phyloP scores from a whole-genome alignment of 306 rosid genomes.

The Castanea sativa region DNA sequence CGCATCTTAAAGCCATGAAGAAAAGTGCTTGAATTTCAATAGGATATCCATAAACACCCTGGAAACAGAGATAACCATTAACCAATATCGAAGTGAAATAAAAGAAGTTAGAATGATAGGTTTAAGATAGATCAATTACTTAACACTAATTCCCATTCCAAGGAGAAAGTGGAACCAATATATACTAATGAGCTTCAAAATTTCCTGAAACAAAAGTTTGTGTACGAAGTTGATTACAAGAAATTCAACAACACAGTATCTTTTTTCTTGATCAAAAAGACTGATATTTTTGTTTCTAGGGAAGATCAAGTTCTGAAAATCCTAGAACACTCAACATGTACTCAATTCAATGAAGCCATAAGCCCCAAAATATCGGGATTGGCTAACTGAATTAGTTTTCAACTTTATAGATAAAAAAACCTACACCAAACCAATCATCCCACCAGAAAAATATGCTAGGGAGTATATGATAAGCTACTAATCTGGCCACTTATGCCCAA shows the following conservation, averaged over 20 bases:
- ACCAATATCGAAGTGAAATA: conserved; percentile 20
- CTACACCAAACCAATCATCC: not conserved
- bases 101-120: conserved; percentile 1
- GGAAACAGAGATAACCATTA: conserved; percentile 17
- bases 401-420: not conserved
- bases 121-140: not conserved
- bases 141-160: not conserved
- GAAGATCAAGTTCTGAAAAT: not conserved
- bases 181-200: not conserved
- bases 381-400: not conserved
- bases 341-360: not conserved
- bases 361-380: not conserved
- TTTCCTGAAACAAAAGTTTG: not conserved
- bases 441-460: not conserved
- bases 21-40: conserved; percentile 92
- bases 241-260: not conserved
- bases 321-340: not conserved
- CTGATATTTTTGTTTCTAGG: not conserved
- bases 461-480: not conserved
- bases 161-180: not conserved
- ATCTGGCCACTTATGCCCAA: not conserved
- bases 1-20: conserved; percentile 95
- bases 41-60: conserved; percentile 98
- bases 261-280: conserved; percentile 2
- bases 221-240: not conserved